Conservation (phyloP, 148 eudicot species). For the Selenicereus undatus region DNA sequence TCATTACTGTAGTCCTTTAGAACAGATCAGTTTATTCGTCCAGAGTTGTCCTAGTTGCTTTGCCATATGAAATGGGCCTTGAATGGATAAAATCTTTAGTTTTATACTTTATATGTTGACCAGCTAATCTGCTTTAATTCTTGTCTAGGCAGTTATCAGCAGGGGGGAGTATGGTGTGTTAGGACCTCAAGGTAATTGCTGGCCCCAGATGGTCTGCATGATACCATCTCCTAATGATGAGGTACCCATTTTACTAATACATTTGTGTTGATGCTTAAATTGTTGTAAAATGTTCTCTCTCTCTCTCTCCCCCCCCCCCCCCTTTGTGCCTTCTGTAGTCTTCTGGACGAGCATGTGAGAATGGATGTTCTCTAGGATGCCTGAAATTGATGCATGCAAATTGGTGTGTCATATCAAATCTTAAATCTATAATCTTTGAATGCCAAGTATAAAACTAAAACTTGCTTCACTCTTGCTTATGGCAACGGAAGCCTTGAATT, state of each 20-base stretch:
- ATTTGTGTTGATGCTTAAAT: not conserved
- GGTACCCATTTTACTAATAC: slow-evolving; percentile 36
- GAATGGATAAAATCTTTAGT: not conserved
- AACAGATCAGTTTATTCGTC: not conserved
- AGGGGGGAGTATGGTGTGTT: slow-evolving; percentile 71
- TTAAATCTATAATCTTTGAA: too few species aligned
- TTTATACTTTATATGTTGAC: not conserved
- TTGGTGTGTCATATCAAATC: not conserved
- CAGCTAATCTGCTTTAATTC: slow-evolving; percentile 19
- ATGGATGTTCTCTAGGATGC: not conserved
- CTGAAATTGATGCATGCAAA: not conserved
- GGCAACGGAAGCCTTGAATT: too few species aligned
- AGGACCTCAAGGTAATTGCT: slow-evolving; percentile 69
- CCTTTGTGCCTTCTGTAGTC: too few species aligned
- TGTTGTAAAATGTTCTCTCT: not conserved
- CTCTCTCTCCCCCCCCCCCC: too few species aligned
- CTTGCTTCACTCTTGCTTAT: not conserved
- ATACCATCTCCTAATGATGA: slow-evolving; percentile 63
- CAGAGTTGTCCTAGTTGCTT: slow-evolving; percentile 7
- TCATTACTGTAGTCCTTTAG: slow-evolving; percentile 5
- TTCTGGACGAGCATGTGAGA: too few species aligned
- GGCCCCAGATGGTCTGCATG: slow-evolving; percentile 93
- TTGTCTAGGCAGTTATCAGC: slow-evolving; percentile 81
- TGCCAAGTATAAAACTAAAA: not conserved
- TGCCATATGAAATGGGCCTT: not conserved